A percentile compares a stretch with the other conserved stretches of the same genome.
Conservation (phyloP, 1,284 basidiomycete genomes). For the Trametes sp. region DNA sequence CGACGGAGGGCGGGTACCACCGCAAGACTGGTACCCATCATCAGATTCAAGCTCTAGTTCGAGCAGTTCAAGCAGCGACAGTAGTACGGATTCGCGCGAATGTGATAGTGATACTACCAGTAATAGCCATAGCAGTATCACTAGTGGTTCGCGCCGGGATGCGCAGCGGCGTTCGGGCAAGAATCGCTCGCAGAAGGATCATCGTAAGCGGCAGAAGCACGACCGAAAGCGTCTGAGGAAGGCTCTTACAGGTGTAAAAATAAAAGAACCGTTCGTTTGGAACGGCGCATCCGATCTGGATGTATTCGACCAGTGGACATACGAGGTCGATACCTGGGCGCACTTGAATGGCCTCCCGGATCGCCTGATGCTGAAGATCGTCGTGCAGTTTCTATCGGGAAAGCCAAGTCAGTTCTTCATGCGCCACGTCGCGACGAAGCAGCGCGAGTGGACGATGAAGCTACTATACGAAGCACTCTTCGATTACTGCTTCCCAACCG, state of each 20-base stretch:
- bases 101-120: too few relatives aligned
- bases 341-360: slow-evolving; percentile 14
- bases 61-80: too few relatives aligned
- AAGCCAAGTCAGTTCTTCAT: slow-evolving; percentile 30
- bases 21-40: too few relatives aligned
- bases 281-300: slow-evolving; percentile 26
- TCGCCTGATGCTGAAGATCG: background rate
- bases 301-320: slow-evolving; percentile 28
- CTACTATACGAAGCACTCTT: slow-evolving; percentile 31
- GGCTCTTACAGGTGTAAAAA: slow-evolving; percentile 5
- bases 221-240: slow-evolving; percentile 1
- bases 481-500: slow-evolving; percentile 34
- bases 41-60: too few relatives aligned
- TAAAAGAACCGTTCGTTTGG: slow-evolving; percentile 20
- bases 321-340: slow-evolving; percentile 28
- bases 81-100: too few relatives aligned
- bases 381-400: slow-evolving; percentile 18
- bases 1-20: too few relatives aligned
- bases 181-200: background rate
- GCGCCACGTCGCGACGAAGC: slow-evolving; percentile 23
- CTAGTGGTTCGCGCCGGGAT: too few relatives aligned
- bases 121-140: too few relatives aligned
- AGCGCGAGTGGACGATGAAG: slow-evolving; percentile 21
- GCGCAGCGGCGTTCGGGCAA: background rate
- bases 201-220: background rate